Percentiles rank a stretch among this genome's conserved stretches.
Conservation (phyloP, 2,329 filamentous ascomycete genomes). For the Reticulascus tulasneorum region DNA sequence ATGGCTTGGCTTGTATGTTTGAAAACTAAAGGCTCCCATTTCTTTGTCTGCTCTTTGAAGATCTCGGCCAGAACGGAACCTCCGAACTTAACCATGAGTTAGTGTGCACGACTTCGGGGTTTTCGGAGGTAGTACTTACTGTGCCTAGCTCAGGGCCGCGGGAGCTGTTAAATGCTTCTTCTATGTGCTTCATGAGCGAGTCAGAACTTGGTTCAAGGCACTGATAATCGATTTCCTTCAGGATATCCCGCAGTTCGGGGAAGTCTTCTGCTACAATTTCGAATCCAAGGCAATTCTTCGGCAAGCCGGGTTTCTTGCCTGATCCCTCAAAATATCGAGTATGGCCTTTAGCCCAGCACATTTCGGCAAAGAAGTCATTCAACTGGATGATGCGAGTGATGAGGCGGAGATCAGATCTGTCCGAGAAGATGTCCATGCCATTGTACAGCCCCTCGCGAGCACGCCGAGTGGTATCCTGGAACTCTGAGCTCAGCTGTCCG, state of each 20-base stretch:
- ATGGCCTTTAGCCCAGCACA: slow-evolving; percentile 22
- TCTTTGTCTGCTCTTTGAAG: slow-evolving; percentile 51
- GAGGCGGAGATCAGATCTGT: slow-evolving; percentile 23
- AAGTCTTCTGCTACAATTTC: slow-evolving; percentile 2
- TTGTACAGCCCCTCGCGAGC: slow-evolving; percentile 33
- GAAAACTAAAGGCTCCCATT: slow-evolving; percentile 46
- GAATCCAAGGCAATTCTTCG: slow-evolving; percentile 6
- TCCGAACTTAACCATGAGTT: slow-evolving; percentile 28
- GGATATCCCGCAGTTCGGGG: slow-evolving; percentile 22
- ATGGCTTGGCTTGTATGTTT: slow-evolving; percentile 50
- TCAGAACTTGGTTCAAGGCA: slow-evolving; percentile 10
- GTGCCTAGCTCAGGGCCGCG: slow-evolving; percentile 54
- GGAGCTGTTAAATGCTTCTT: slow-evolving; percentile 32
- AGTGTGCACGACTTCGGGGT: background rate
- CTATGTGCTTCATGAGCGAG: slow-evolving; percentile 29
- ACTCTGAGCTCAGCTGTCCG: slow-evolving; percentile 25
- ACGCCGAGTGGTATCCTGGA: slow-evolving; percentile 21
- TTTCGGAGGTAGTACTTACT: slow-evolving; percentile 19
- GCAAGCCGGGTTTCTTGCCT: too few species aligned
- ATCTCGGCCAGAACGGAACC: slow-evolving; percentile 35
- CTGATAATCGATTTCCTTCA: slow-evolving; percentile 18
- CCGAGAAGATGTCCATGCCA: slow-evolving; percentile 23
- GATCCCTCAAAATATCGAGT: slow-evolving; percentile 8
- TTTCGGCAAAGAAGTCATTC: slow-evolving; percentile 29
- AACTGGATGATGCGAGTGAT: slow-evolving; percentile 33